Base-by-base conservation (phyloP, 257 asterid genomes). In the Vinca minor region DNA sequence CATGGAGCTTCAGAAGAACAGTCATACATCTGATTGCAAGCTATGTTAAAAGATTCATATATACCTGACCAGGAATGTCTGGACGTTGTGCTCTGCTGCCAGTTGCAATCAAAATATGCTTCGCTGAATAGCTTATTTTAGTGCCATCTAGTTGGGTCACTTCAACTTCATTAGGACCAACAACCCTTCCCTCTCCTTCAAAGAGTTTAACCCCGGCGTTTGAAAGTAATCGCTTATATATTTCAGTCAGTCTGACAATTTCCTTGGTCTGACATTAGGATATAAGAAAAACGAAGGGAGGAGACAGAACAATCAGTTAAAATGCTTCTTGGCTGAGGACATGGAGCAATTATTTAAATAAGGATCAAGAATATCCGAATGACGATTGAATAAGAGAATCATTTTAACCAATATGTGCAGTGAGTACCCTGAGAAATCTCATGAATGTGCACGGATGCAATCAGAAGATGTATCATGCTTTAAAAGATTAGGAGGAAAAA, bases 151-250 rank as follows among this genome's bases (percentile, higher is more conserved):
- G 75, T 68, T 89, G 99, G 59, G 76, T 85, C 69, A 93, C 74
- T 77, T 87, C 96, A 52, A 89, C 99, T 67, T 89, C 96, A 81
- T 93, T 86, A 45, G 96, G 96, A 77, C 96, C 91, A 63, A 86
- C 76, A 53, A 93, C 80, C 81, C 81, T 87, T 69, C 99, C 99
- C 80, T 89, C 97, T 68, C 99, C 99, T 84, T 93, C 99, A 64
- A 77, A 93, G 65, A 93, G 86, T 83, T 89, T 89, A 63, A 87
- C 98, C 67, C 93, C 95, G 7, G 98, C 87, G 72, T 80, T 85
- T 64, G 97, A 64, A 75, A 93, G 99, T 61, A 89, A 72, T 31
- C 96, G 75, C 79, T 89, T 93, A 74, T 93, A 89, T 70, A 93
- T 84, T 71, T 95, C 99, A 78, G 76, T 87, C 73, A 93, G 78